These are phyloP conservation scores for Paracamarosporium sp. DNA, from an alignment of 2,329 filamentous ascomycete species.

Conservation along the genomic window DNA sequence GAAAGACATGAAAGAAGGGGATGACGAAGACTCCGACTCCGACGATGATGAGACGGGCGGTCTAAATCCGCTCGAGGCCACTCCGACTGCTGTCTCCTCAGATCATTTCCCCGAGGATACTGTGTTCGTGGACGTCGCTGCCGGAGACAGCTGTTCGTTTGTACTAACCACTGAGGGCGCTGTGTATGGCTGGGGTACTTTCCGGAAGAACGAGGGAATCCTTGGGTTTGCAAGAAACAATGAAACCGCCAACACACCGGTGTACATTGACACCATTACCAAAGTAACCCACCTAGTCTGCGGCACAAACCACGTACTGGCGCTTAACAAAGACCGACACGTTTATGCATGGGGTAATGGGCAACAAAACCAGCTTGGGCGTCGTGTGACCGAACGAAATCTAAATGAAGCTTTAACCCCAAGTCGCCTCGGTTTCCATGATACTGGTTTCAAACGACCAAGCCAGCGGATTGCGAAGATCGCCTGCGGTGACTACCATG, in stretches of 20 bases:
- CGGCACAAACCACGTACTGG: conserved; percentile 75
- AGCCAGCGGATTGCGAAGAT: conserved; percentile 66
- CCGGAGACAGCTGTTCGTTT: conserved; percentile 78
- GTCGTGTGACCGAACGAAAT: conserved; percentile 66
- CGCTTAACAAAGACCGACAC: conserved; percentile 68
- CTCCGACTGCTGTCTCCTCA: conserved; percentile 64
- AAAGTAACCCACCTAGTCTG: conserved; percentile 70
- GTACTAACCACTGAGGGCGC: conserved; percentile 76
- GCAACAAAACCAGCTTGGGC: conserved; percentile 74
- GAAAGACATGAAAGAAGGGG: conserved; percentile 59
- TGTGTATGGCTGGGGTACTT: conserved; percentile 86
- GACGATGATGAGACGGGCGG: conserved; percentile 66
- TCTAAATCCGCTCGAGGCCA: conserved; percentile 75
- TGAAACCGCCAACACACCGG: conserved; percentile 50
- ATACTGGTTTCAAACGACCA: conserved; percentile 34
- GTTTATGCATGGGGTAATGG: conserved; percentile 76
- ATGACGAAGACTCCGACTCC: conserved; percentile 53
- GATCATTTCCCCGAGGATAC: conserved; percentile 67
- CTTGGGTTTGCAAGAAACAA: conserved; percentile 66
- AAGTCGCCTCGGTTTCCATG: conserved; percentile 63
- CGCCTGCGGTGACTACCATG: conserved; percentile 79
- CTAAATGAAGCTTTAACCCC: conserved; percentile 63
- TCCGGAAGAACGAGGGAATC: conserved; percentile 72
- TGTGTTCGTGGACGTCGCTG: conserved; percentile 70
- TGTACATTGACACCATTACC: conserved; percentile 67